Evolutionary conservation across 768 basidiomycete species (phyloP).

Genomic region (Exsudoporus frostii): DNA sequence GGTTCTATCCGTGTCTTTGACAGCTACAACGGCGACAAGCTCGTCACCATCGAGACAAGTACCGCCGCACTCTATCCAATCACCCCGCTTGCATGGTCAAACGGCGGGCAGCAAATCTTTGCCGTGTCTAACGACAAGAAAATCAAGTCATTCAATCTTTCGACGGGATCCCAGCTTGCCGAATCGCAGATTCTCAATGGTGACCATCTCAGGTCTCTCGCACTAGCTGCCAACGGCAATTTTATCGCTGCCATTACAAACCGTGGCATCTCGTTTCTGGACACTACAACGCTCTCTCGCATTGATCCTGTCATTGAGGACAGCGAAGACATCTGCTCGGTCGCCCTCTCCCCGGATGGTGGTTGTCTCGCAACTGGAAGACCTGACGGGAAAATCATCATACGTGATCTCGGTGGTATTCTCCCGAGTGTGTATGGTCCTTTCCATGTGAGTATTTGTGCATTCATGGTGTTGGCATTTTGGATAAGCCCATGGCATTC

Average conservation of each 20-base stretch:
- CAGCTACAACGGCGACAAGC: no score
- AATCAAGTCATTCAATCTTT: background rate
- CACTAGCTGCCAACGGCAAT: background rate
- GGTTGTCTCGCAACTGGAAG: background rate
- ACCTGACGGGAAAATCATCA: background rate
- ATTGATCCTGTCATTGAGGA: background rate
- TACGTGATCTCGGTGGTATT: background rate
- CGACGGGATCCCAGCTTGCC: background rate
- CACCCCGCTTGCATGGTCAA: no score
- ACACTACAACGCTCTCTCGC: background rate
- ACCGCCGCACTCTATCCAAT: no score
- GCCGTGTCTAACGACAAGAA: background rate
- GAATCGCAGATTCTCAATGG: background rate
- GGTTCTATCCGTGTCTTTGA: no score
- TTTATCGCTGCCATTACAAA: background rate
- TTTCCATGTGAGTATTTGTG: background rate
- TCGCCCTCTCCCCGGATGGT: background rate
- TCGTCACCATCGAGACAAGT: no score
- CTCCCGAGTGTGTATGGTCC: background rate
- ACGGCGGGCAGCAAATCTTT: no score
- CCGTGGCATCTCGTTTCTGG: background rate
- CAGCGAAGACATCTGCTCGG: rapidly evolving
- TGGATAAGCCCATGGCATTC: no score
- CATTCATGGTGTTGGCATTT: no score
- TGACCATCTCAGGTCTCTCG: background rate